A percentile compares a stretch with the other conserved stretches of the same genome.
phyloP scores from a whole-genome alignment of 1,284 basidiomycete species.

The Uromyces viciae-fabae region DNA sequence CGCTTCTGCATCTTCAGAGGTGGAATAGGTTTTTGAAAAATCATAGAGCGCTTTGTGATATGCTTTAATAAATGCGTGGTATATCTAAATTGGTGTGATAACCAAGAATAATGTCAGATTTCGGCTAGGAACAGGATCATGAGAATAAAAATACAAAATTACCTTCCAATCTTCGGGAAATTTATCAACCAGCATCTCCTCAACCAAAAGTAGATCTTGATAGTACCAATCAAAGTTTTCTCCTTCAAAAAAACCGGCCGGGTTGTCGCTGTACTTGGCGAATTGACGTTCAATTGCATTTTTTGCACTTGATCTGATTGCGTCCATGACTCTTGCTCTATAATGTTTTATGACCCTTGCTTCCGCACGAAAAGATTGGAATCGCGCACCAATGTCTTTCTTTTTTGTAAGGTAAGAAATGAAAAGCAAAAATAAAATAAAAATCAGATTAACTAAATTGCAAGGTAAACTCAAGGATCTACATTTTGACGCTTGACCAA shows the following conservation, averaged over 20 bases:
- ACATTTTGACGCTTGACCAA: conserved; percentile 46
- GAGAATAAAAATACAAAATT: background rate
- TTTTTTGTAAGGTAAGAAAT: background rate
- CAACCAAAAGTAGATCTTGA: conserved; percentile 85
- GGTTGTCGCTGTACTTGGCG: conserved; percentile 64
- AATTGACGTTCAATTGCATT: conserved; percentile 70
- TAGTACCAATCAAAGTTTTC: conserved; percentile 81
- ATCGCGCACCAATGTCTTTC: conserved; percentile 45
- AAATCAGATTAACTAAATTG: background rate
- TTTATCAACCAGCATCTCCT: conserved; percentile 78
- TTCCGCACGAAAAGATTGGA: conserved; percentile 48
- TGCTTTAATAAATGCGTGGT: conserved; percentile 75
- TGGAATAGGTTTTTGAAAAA: conserved; percentile 69
- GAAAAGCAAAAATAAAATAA: background rate
- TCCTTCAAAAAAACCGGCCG: conserved; percentile 66
- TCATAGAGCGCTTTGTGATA: conserved; percentile 87
- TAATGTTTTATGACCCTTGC: conserved; percentile 94
- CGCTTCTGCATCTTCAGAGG: conserved; percentile 72
- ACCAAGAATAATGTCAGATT: background rate
- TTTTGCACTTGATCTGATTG: conserved; percentile 73
- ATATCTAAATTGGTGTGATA: conserved; percentile 65
- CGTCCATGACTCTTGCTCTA: conserved; percentile 79
- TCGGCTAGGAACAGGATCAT: background rate
- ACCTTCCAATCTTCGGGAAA: conserved; percentile 71
- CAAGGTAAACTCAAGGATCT: background rate